Percentiles rank a stretch among this genome's conserved stretches.
These are phyloP conservation scores for Metarhizium brunneum DNA, from an alignment of 2,329 filamentous ascomycete species.

Conservation along the genomic window DNA sequence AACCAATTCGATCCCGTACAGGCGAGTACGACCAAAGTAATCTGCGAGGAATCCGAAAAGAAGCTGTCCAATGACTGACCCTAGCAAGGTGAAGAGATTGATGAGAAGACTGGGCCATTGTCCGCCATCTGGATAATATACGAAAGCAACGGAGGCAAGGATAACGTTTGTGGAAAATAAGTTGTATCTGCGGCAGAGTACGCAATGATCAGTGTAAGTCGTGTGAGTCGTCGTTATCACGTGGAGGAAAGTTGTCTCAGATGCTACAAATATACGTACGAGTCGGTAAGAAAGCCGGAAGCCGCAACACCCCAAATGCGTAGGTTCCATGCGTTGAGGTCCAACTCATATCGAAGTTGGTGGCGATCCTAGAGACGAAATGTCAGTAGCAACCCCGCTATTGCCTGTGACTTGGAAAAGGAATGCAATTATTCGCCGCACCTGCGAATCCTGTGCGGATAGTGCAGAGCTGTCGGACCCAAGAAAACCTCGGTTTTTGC, in stretches of 20 bases:
- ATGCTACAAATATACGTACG: slow-evolving; percentile 25
- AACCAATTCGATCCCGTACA: slow-evolving; percentile 47
- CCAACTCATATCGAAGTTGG: slow-evolving; percentile 43
- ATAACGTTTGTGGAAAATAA: slow-evolving; percentile 47
- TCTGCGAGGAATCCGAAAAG: slow-evolving; percentile 45
- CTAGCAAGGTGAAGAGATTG: slow-evolving; percentile 42
- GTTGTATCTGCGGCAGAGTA: slow-evolving; percentile 32
- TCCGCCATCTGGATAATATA: slow-evolving; percentile 39
- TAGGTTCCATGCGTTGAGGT: slow-evolving; percentile 45
- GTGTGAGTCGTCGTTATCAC: neutral
- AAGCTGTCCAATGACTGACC: slow-evolving; percentile 42
- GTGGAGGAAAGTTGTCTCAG: neutral
- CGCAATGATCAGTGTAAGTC: neutral
- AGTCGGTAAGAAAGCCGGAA: slow-evolving; percentile 44
- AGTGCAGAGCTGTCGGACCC: slow-evolving; percentile 42
- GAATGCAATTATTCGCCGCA: slow-evolving; percentile 14
- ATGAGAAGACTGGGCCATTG: slow-evolving; percentile 37
- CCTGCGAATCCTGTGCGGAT: slow-evolving; percentile 38
- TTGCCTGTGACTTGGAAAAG: neutral
- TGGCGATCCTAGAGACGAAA: slow-evolving; percentile 32
- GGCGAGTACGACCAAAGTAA: slow-evolving; percentile 42
- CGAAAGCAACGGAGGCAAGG: slow-evolving; percentile 41
- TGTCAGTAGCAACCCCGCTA: slow-evolving; percentile 2
- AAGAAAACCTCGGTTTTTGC: slow-evolving; percentile 39
- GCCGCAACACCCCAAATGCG: slow-evolving; percentile 46